Evolutionary conservation across 768 basidiomycete genomes (phyloP), one percentile per base, ranked within the genome.

Genomic region (Psilocybe cyanescens): DNA sequence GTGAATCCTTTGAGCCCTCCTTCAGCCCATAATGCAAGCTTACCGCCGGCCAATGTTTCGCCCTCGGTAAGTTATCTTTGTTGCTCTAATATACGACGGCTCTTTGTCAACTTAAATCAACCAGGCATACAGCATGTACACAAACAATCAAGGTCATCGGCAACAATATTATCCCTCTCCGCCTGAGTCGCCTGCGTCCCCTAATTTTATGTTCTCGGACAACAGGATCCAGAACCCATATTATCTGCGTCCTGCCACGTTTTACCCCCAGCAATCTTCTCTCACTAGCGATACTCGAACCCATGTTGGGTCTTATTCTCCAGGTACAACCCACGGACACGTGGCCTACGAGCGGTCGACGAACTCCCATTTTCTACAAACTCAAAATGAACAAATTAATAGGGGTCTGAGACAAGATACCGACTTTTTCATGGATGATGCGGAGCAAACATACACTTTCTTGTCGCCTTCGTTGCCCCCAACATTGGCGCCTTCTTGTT

Each of bases 1-100:
- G n/a, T 53, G n/a, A 53, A 53, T 33, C 51, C 51, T n/a, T 37
- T 53, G 33, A 16, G 51, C 14, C 51, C 29, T n/a, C 51, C 51
- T 3, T 4, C 14, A 16, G 33, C n/a, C 4, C 51, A 4, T 16
- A 17, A 31, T 17, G 14, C 17, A 44, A 28, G 29, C 4, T 8
- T 19, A 19, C 37, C 35, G 9, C 12, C 54, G 19, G 41, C 17
- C 41, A 44, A 44, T 28, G 53, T 2, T 37, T 31, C 52, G 16
- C 16, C 33, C 4, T 24, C 31, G 11, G 44, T 55, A 45, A 44
- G 44, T 39, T 29, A 39, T 29, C 9, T 29, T 28, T 45, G 16
- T 39, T 14, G 24, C 37, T 41, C 3, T 7, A 7, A 29, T n/a
- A 31, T 44, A 8, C n/a, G 6, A 44, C 8, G 2, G 3, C n/a